Conservation (phyloP, 2,329 filamentous ascomycete species). For the Aureobasidium musti region DNA sequence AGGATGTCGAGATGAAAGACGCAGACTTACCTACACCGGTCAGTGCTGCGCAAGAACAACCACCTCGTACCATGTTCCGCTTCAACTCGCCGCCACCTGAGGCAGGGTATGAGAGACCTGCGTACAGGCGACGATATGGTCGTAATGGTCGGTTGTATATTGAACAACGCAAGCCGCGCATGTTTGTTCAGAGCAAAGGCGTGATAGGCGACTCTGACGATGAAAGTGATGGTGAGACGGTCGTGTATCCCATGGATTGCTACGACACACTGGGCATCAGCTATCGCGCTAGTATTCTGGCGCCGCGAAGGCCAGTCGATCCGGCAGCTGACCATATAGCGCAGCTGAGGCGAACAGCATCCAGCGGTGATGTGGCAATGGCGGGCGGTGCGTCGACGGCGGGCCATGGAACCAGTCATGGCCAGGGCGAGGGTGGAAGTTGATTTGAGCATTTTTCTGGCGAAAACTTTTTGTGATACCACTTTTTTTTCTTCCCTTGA, state of each 20-base stretch:
- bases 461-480: conserved; percentile 29
- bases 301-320: conserved; percentile 32
- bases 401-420: conserved; percentile 28
- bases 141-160: conserved; percentile 84
- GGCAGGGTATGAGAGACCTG: conserved; percentile 48
- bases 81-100: conserved; percentile 33
- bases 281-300: conserved; percentile 55
- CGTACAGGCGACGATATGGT: conserved; percentile 81
- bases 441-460: conserved; percentile 25
- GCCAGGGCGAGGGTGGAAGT: conserved; percentile 7
- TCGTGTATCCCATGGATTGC: conserved; percentile 74
- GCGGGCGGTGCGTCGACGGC: conserved; percentile 30
- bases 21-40: conserved; percentile 34
- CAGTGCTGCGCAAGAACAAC: conserved; percentile 34
- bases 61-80: conserved; percentile 32
- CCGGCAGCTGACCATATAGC: conserved; percentile 23
- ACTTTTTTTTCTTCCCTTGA: conserved; percentile 32
- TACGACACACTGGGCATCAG: conserved; percentile 59
- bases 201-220: conserved; percentile 78
- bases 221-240: conserved; percentile 76
- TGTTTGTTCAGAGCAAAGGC: conserved; percentile 36
- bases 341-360: conserved; percentile 16
- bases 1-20: conserved; percentile 44
- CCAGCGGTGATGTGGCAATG: conserved; percentile 31
- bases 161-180: conserved; percentile 56